Evolutionary conservation across 2,329 filamentous ascomycete species (phyloP).

Genomic region (Diaporthe nobilis): DNA sequence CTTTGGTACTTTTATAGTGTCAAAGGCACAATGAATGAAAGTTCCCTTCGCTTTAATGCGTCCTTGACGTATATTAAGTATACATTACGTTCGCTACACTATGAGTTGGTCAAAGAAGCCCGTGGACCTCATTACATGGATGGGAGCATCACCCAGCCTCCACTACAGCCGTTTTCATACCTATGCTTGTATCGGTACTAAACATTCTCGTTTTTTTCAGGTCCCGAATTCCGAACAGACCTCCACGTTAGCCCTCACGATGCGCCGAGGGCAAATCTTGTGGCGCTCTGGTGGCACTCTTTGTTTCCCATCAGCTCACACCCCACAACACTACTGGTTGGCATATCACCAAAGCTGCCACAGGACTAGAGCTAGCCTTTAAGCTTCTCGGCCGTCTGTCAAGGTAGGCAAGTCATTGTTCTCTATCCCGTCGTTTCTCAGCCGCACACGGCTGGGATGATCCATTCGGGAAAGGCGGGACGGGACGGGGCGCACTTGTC

Average conservation of each 20-base stretch:
- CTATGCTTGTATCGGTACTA: too few relatives aligned
- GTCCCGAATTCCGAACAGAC: neutral
- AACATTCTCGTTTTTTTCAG: too few relatives aligned
- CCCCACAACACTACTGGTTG: neutral
- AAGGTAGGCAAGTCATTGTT: neutral
- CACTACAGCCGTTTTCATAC: too few relatives aligned
- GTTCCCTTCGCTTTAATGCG: too few relatives aligned
- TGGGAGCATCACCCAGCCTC: neutral
- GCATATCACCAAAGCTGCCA: neutral
- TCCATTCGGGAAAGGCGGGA: neutral
- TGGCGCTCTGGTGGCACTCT: neutral
- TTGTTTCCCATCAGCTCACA: neutral
- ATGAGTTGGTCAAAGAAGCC: neutral
- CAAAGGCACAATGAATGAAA: neutral
- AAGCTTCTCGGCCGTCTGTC: too few relatives aligned
- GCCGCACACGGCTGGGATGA: neutral
- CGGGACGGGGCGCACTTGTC: conserved; percentile 6
- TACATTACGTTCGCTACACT: neutral
- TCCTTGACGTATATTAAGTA: too few relatives aligned
- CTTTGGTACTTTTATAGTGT: neutral
- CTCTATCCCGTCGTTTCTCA: neutral
- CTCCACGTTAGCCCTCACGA: neutral
- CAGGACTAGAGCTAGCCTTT: too few relatives aligned
- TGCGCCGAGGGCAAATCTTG: neutral
- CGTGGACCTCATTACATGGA: neutral